Base-by-base conservation (phyloP, 495 filamentous ascomycete genomes). In the Cairneyella variabilis region DNA sequence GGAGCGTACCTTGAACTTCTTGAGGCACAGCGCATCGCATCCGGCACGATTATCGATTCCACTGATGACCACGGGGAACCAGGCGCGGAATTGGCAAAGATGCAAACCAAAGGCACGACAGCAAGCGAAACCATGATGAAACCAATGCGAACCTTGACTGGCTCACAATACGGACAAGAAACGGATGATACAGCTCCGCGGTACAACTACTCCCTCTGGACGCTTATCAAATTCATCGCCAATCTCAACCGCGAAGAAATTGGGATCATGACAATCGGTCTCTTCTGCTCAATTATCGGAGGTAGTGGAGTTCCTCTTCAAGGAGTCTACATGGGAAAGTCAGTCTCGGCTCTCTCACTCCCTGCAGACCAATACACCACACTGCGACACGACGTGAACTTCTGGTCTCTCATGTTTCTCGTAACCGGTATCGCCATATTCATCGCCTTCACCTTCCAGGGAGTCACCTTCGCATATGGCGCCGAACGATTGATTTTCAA, bases 331-430 rank as follows among this genome's bases (percentile, higher is more conserved):
- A n/a, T n/a, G n/a, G n/a, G n/a, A n/a, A n/a, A n/a, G n/a, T n/a
- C n/a, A n/a, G n/a, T n/a, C n/a, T n/a, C 36, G 3, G 12, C 36
- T 17, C 36, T 38, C 18, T 38, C 36, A 17, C 36, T 38, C 18
- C 36, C 36, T 3, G 14, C 18, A n/a, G 4, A 12, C 14, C 4
- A 38, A 17, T 17, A 38, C 18, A 17, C 36, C 18, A 17, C 14
- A 17, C 14, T 38, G 18, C 36, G 36, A 17, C 36, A 17, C 36
- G 14, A 14, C 14, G 36, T 17, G 4, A 38, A 92, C 54, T 96
- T 96, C 68, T 97, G 91, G 91, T 81, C 79, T 32, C 66, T 83
- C 54, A 95, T 97, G 89, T 97, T 91, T 66, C 76, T 96, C 25
- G 89, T 96, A 77, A 80, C 95, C 20, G 92, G 85, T n/a, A 65